Base-by-base conservation (phyloP, 2,329 filamentous ascomycete genomes). In the Stachybotrys elegans region DNA sequence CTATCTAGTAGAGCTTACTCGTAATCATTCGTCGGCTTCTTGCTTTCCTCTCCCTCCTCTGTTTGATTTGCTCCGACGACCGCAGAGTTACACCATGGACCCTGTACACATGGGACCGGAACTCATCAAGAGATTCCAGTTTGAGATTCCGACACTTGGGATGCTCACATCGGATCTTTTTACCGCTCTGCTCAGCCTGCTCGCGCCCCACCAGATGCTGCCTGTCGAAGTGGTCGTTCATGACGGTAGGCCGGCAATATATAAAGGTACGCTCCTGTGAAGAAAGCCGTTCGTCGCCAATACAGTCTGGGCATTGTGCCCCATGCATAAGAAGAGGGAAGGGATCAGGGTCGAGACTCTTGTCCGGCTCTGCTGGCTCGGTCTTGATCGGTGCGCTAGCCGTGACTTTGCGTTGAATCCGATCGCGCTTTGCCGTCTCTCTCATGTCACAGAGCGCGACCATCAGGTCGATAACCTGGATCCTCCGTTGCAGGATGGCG, bases 201-300 rank as follows among this genome's bases (percentile, higher is more conserved):
- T 53, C 44, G 35, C 47, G 42, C 35, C 46, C 35, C 43, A 43
- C 36, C 4, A 57, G 40, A 43, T 57, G 42, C 19, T 49, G 31
- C 40, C 51, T 34, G 31, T 56, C 47, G 40, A 57, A 57, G 44
- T 57, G 44, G 43, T 56, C 40, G 41, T 57, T 57, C 32, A 41
- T 42, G 23, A 46, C 40, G 21, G 44, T 42, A 21, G 44, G 40
- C 16, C 40, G 43, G 29, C 37, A 41, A 19, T 36, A 45, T 17
- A 22, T 12, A 16, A 41, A 45, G 17, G 43, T 25, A 11, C 43
- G 22, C 29, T 45, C 37, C n/a, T 21, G 19, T 16, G n/a, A 7
- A 11, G 43, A 35, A 20, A 41, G 16, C 6, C 20, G 14, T 14
- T 41, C 29, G 17, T 45, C 11, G 3, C 13, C 23, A 25, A 48